These are phyloP conservation scores for Chenopodium formosanum DNA, from an alignment of 148 eudicot genomes.

Conservation along the genomic window DNA sequence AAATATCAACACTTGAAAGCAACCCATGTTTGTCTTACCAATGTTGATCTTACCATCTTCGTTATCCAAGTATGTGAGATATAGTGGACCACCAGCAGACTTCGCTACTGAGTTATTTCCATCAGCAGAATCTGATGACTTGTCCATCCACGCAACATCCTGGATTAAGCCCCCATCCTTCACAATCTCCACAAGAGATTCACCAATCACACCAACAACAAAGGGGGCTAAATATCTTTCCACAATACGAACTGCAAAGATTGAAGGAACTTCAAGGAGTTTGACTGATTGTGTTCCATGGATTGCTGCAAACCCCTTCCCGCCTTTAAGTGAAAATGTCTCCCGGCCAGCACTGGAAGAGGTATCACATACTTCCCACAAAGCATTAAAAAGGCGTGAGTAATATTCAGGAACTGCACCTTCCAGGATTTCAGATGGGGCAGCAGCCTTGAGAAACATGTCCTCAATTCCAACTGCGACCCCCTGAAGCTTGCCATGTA, in stretches of 20 bases:
- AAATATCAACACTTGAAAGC: constrained; percentile 72
- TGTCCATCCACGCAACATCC: constrained; percentile 50
- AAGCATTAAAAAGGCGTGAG: constrained; percentile 63
- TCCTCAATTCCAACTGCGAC: constrained; percentile 85
- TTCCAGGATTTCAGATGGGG: constrained; percentile 51
- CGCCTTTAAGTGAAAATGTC: constrained; percentile 69
- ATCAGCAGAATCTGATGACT: constrained; percentile 32
- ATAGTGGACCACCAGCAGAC: constrained; percentile 52
- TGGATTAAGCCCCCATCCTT: constrained; percentile 60
- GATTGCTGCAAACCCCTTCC: constrained; percentile 72
- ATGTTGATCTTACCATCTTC: constrained; percentile 41
- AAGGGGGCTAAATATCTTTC: constrained; percentile 67
- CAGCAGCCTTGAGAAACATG: constrained; percentile 74
- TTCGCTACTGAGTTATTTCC: constrained; percentile 34
- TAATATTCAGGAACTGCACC: constrained; percentile 48
- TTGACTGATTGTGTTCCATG: constrained; percentile 89
- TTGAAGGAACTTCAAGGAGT: constrained; percentile 72
- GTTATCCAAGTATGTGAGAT: constrained; percentile 58
- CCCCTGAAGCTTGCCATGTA: constrained; percentile 70
- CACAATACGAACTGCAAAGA: constrained; percentile 52
- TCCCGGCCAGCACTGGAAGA: constrained; percentile 77
- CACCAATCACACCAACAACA: constrained; percentile 81
- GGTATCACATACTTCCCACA: constrained; percentile 92
- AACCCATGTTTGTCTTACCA: constrained; percentile 61
- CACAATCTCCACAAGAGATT: constrained; percentile 58